Evolutionary conservation across 2,329 filamentous ascomycete genomes (phyloP).

Genomic region (Aspergillus candidus): DNA sequence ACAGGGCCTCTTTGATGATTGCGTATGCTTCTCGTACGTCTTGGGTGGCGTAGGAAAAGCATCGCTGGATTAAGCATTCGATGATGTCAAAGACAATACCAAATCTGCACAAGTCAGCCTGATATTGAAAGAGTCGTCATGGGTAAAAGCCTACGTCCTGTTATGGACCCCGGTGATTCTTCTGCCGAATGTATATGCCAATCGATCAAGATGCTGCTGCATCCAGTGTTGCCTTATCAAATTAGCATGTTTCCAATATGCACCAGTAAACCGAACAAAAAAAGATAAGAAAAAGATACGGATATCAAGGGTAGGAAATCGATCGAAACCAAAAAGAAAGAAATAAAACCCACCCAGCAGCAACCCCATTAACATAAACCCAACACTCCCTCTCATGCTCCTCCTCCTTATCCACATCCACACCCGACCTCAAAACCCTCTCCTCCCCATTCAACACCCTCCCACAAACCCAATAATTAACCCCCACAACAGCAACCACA

Average conservation of each 20-base stretch:
- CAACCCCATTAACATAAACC: conserved; percentile 75
- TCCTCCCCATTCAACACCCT: conserved; percentile 40
- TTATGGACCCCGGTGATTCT: conserved; percentile 70
- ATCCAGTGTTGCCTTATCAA: conserved; percentile 53
- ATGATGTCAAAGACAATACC: conserved; percentile 71
- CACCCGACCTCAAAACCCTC: conserved; percentile 42
- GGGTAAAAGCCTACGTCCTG: conserved; percentile 47
- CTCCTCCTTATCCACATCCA: conserved; percentile 20
- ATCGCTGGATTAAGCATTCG: conserved; percentile 71
- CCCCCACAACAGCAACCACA: conserved; percentile 18
- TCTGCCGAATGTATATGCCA: conserved; percentile 66
- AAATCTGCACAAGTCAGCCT: conserved; percentile 19
- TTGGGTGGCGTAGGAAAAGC: conserved; percentile 63
- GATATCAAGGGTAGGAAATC: too few species aligned
- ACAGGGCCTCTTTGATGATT: conserved; percentile 57
- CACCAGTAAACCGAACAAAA: neutral
- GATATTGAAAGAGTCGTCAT: neutral
- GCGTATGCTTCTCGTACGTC: conserved; percentile 58
- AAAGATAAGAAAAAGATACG: too few species aligned
- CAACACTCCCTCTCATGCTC: conserved; percentile 60
- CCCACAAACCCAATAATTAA: conserved; percentile 27
- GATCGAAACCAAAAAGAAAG: conserved; percentile 35
- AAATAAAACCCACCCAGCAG: conserved; percentile 20
- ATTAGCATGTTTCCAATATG: conserved; percentile 5
- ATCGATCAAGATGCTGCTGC: conserved; percentile 62